Base-by-base conservation (phyloP, 441 rosid genomes). In the Erodium trifolium region DNA sequence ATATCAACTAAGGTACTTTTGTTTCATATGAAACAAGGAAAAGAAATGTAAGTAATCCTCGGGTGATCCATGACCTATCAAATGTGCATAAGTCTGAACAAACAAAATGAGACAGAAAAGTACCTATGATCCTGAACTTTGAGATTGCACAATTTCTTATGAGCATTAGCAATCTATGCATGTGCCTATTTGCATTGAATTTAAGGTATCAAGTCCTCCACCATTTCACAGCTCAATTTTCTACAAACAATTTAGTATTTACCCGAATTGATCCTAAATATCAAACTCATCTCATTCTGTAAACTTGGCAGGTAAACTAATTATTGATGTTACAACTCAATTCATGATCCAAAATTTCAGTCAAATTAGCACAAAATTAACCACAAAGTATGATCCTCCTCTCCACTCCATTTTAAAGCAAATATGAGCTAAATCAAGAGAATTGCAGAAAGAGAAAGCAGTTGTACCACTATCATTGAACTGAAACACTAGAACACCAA, bases 191-290 rank as follows among this genome's bases (percentile, higher is more conserved):
- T 57, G 23, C 17, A 57, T 18, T 57, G 11, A 1, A 7, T 3
- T 23, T 16, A 23, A 23, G 27, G 27, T 23, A 23, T 23, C 27
- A 23, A 6, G 23, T 16, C 63, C 63, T 55, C 63, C 11, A 18
- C 11, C 63, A 57, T 57, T 57, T 57, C 63, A 57, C 2, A 57
- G 63, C 17, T 57, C 19, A 23, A 57, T 57, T 18, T 55, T 57
- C 4, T 2, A 18, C 27, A 57, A 11, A 57, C 9, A 4, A 0
- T 39, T 4, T 5, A 39, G 9, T 57, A 57, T 57, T 57, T 18
- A 57, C 12, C 7, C 63, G 10, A 12, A 18, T 18, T 10, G 63
- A 18, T 16, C 63, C 29, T 23, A 57, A 57, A 57, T 17, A 23
- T 55, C 7, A 55, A 14, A 17, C 2, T 17, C 8, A 55, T 55